phyloP scores from a whole-genome alignment of 1,139 yeast species.

The Zhuliangozyma blackwelliae region DNA sequence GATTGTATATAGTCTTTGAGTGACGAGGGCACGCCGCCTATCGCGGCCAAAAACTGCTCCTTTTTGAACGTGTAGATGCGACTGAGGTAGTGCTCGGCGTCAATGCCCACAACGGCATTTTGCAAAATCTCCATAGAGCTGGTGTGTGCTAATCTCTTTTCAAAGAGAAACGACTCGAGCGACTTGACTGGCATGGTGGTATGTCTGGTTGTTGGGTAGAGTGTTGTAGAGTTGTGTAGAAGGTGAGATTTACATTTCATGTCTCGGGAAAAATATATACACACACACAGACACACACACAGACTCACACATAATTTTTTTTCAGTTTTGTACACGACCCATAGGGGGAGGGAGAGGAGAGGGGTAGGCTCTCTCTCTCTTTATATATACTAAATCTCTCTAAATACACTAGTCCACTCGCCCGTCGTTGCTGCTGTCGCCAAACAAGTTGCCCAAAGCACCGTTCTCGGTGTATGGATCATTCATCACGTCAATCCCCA shows the following conservation, averaged over 20 bases:
- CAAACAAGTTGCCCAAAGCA: constrained; percentile 34
- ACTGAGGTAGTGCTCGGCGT: constrained; percentile 73
- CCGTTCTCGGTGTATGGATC: constrained; percentile 65
- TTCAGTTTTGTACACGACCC: no score
- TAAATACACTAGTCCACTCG: no score
- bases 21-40: constrained; percentile 78
- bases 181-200: constrained; percentile 53
- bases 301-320: no score
- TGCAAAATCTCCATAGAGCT: constrained; percentile 63
- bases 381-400: no score
- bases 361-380: no score
- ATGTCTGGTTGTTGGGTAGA: no score
- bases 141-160: constrained; percentile 59
- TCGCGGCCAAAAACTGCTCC: constrained; percentile 71
- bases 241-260: no score
- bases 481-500: constrained; percentile 53
- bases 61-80: constrained; percentile 59
- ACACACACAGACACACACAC: no score
- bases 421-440: not conserved
- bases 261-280: no score
- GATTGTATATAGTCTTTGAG: constrained; percentile 54
- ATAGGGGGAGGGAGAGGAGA: not conserved
- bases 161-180: constrained; percentile 68
- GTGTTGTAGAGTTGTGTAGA: no score
- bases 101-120: constrained; percentile 76